These are phyloP conservation scores for Populus euphratica DNA, from an alignment of 345 rosid genomes.

Conservation along the genomic window DNA sequence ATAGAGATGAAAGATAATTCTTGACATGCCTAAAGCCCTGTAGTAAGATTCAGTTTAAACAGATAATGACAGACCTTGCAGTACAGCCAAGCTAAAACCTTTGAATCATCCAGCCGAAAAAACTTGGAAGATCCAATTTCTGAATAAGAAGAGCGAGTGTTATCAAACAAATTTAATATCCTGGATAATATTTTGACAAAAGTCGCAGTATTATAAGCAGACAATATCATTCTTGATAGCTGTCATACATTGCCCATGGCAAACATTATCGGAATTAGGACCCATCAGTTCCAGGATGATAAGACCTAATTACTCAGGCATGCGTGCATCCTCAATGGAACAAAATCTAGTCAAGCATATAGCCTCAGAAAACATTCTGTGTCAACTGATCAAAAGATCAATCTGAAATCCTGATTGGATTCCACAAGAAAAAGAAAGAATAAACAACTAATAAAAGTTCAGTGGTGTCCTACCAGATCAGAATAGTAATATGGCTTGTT, in stretches of 20 bases:
- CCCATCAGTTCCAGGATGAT: neutral
- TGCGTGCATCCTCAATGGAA: neutral
- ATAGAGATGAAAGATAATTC: conserved; percentile 1
- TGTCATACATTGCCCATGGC: neutral
- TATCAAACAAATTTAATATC: neutral
- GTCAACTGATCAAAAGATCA: neutral
- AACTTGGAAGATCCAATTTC: conserved; percentile 73
- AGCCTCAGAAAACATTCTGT: neutral
- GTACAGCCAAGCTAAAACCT: conserved; percentile 72
- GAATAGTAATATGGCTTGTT: neutral
- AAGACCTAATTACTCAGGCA: neutral
- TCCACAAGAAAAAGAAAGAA: neutral
- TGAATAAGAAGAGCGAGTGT: conserved; percentile 24
- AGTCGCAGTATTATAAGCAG: neutral
- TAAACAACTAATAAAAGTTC: neutral
- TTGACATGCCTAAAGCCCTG: neutral
- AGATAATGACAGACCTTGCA: conserved; percentile 54
- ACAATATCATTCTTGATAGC: neutral
- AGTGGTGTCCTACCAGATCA: neutral
- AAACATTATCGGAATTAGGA: neutral
- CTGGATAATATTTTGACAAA: neutral
- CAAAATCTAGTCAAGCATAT: neutral
- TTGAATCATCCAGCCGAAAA: conserved; percentile 77
- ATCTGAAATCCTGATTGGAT: neutral
- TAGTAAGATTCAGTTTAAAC: neutral